Percentiles rank a stretch among this genome's conserved stretches.
phyloP scores from a whole-genome alignment of 768 basidiomycete species.

The Rickenella mellea region DNA sequence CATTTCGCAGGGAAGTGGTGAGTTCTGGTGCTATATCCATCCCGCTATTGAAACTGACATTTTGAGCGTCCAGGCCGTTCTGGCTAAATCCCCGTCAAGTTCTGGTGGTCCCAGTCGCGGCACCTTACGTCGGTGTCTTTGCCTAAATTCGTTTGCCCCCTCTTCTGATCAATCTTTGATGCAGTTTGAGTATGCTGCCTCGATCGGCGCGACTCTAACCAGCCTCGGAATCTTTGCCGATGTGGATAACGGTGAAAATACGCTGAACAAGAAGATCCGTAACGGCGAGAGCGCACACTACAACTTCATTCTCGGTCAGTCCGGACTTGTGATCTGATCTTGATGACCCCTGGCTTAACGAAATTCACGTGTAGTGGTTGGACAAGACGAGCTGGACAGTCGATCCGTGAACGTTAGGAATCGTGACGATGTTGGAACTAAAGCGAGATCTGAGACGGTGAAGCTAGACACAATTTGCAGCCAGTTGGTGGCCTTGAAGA shows the following conservation, averaged over 20 bases:
- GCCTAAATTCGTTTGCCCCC: slow-evolving; percentile 3
- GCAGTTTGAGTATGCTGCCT: slow-evolving; percentile 84
- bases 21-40: slow-evolving; percentile 13
- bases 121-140: slow-evolving; percentile 60
- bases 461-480: slow-evolving; percentile 60
- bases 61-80: slow-evolving; percentile 63
- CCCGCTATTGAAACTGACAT: not conserved
- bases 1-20: slow-evolving; percentile 98
- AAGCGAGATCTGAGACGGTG: slow-evolving; percentile 62
- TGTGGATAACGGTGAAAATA: slow-evolving; percentile 86
- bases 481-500: slow-evolving; percentile 69
- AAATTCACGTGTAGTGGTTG: slow-evolving; percentile 61
- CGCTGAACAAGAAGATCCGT: slow-evolving; percentile 92
- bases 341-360: slow-evolving; percentile 3
- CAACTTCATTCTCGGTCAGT: slow-evolving; percentile 91
- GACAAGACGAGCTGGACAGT: slow-evolving; percentile 81
- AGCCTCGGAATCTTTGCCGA: slow-evolving; percentile 77
- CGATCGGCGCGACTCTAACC: slow-evolving; percentile 62
- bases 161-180: slow-evolving; percentile 10
- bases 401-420: slow-evolving; percentile 93
- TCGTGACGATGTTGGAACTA: slow-evolving; percentile 85
- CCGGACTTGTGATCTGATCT: not conserved
- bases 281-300: slow-evolving; percentile 97
- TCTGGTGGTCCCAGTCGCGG: slow-evolving; percentile 87
- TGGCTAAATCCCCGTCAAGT: slow-evolving; percentile 98